Conservation (phyloP, 352 stramenopile species). For the Phytopythium mirpurense region DNA sequence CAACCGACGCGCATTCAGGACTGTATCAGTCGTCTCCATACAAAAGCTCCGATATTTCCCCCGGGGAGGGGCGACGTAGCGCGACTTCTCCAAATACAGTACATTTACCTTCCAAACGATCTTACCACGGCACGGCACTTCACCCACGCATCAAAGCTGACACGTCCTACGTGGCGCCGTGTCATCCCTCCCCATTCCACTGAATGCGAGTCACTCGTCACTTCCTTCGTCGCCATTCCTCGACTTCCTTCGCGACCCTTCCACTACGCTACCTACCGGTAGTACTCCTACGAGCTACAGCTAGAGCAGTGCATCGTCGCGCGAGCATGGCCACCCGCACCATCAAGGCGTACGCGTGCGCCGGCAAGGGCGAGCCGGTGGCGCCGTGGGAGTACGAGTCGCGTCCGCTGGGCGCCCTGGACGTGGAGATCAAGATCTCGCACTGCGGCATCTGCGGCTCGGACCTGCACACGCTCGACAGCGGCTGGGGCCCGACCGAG, state of each 20-base stretch:
- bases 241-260: too few relatives aligned
- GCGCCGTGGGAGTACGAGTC: constrained; percentile 21
- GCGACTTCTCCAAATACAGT: too few relatives aligned
- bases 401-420: background rate
- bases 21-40: too few relatives aligned
- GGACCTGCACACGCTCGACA: constrained; percentile 21
- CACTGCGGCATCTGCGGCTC: constrained; percentile 9
- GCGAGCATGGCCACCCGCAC: constrained; percentile 26
- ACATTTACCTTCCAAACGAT: too few relatives aligned
- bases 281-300: too few relatives aligned
- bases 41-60: too few relatives aligned
- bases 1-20: too few relatives aligned
- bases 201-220: background rate
- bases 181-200: background rate
- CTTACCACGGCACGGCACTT: background rate
- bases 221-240: background rate
- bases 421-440: background rate
- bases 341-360: constrained; percentile 36
- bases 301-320: too few relatives aligned
- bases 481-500: constrained; percentile 23
- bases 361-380: constrained; percentile 22
- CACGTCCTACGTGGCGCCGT: background rate
- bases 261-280: too few relatives aligned
- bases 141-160: background rate
- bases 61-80: too few relatives aligned